Conservation (phyloP, 2,329 filamentous ascomycete species). For the Beauveria sp. region DNA sequence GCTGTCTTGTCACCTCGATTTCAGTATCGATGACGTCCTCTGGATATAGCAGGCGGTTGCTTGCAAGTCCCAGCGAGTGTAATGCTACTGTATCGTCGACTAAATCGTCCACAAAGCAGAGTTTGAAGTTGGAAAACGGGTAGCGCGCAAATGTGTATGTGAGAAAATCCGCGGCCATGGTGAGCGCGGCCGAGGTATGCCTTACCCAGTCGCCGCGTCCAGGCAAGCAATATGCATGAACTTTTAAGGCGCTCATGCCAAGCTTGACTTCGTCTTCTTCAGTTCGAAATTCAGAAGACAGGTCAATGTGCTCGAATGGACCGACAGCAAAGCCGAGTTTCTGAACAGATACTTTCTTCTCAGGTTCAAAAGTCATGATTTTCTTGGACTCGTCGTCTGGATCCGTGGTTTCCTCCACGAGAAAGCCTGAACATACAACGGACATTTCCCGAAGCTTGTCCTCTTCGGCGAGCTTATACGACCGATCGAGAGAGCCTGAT, state of each 20-base stretch:
- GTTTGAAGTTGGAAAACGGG: constrained; percentile 84
- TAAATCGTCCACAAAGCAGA: constrained; percentile 91
- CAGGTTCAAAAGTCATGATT: constrained; percentile 75
- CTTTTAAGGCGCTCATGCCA: constrained; percentile 76
- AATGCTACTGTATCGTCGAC: constrained; percentile 65
- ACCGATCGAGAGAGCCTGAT: constrained; percentile 24
- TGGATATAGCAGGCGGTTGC: constrained; percentile 75
- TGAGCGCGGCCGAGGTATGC: constrained; percentile 79
- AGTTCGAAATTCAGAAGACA: constrained; percentile 76
- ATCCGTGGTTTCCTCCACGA: constrained; percentile 76
- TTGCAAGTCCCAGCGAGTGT: constrained; percentile 81
- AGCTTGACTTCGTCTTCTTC: constrained; percentile 89
- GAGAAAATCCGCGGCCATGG: constrained; percentile 84
- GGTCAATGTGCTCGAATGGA: constrained; percentile 87
- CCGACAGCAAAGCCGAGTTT: constrained; percentile 92
- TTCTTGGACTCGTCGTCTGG: constrained; percentile 73
- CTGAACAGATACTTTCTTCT: constrained; percentile 68
- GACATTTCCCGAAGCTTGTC: constrained; percentile 84
- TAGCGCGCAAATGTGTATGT: constrained; percentile 83
- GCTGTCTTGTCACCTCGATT: constrained; percentile 68
- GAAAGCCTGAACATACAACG: constrained; percentile 82
- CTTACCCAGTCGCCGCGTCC: constrained; percentile 72
- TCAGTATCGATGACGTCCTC: constrained; percentile 80
- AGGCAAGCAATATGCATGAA: constrained; percentile 88
- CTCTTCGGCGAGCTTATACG: constrained; percentile 54